Evolutionary conservation across 768 basidiomycete genomes (phyloP).

Genomic region (Mycena galopus): DNA sequence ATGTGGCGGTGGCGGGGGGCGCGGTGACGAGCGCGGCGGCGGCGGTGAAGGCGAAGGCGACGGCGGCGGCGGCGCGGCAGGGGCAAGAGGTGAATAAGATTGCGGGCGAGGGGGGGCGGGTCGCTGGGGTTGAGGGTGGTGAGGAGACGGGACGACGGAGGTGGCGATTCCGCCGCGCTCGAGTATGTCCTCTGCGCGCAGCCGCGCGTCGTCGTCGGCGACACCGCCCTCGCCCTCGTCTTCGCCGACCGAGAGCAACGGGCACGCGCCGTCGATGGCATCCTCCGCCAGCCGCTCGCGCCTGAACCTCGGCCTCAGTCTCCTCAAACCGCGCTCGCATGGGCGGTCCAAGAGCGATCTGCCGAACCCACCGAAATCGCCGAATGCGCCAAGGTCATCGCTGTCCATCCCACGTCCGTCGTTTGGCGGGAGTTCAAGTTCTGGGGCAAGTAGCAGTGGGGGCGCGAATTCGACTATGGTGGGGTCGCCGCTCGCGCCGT

Average conservation of each 20-base stretch:
- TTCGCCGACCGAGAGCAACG: constrained; percentile 35
- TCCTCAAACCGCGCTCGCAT: constrained; percentile 61
- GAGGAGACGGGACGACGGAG: constrained; percentile 39
- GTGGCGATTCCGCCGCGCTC: constrained; percentile 33
- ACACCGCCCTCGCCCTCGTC: constrained; percentile 14
- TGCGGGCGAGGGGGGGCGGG: constrained; percentile 41
- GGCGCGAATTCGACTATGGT: constrained; percentile 22
- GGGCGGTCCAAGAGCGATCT: constrained; percentile 56
- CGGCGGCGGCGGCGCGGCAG: constrained; percentile 38
- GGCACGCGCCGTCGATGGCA: constrained; percentile 11
- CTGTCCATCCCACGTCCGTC: constrained; percentile 49
- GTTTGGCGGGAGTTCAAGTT: constrained; percentile 31
- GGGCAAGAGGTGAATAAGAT: constrained; percentile 38
- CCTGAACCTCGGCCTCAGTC: constrained; percentile 55
- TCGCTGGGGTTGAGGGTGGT: constrained; percentile 20
- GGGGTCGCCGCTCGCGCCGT: constrained; percentile 14
- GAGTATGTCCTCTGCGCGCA: constrained; percentile 32
- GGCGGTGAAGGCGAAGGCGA: constrained; percentile 38
- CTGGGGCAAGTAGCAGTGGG: constrained; percentile 33
- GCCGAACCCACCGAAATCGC: constrained; percentile 36
- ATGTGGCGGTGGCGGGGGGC: constrained; percentile 54
- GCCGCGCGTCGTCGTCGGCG: constrained; percentile 25
- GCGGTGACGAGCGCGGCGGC: constrained; percentile 40
- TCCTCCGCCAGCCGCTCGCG: constrained; percentile 50
- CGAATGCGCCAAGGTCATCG: constrained; percentile 46